phyloP scores from a whole-genome alignment of 768 basidiomycete genomes.

The Udeniomyces megalosporus region DNA sequence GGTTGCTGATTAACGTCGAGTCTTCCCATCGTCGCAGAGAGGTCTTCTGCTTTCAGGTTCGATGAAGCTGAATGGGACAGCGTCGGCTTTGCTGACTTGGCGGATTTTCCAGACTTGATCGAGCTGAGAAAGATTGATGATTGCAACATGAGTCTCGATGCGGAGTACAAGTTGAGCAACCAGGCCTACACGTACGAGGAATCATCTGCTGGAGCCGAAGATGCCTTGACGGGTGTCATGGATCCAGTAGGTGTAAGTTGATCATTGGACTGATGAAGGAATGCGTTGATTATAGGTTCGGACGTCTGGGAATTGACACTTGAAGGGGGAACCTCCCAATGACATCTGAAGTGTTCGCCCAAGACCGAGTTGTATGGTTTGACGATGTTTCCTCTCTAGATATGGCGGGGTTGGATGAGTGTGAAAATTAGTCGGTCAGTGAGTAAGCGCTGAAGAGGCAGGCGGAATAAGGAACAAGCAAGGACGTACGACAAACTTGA shows the following conservation, averaged over 20 bases:
- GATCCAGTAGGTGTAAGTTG: conserved; percentile 19
- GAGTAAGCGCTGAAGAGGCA: not conserved
- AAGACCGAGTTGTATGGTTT: conserved; percentile 47
- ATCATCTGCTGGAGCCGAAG: not conserved
- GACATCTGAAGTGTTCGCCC: conserved; percentile 33
- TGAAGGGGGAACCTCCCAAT: conserved; percentile 29
- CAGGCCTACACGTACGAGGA: not conserved
- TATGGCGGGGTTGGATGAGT: not conserved
- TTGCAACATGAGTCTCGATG: too few species aligned
- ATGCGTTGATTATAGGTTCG: conserved; percentile 27
- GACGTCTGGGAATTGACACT: conserved; percentile 25
- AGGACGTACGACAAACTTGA: conserved; percentile 52
- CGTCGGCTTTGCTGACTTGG: not conserved
- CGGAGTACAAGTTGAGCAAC: too few species aligned
- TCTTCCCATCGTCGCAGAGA: not conserved
- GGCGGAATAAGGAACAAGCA: not conserved
- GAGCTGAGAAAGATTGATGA: too few species aligned
- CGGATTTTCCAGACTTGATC: not conserved
- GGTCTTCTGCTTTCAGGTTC: not conserved
- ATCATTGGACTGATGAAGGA: conserved; percentile 25
- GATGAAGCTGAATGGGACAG: not conserved
- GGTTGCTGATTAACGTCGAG: too few species aligned
- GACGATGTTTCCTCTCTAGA: conserved; percentile 73
- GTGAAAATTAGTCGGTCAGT: not conserved
- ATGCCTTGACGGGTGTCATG: conserved; percentile 2